These are phyloP conservation scores for Cymbidium sinense DNA, from an alignment of 106 monocot genomes.

Conservation along the genomic window DNA sequence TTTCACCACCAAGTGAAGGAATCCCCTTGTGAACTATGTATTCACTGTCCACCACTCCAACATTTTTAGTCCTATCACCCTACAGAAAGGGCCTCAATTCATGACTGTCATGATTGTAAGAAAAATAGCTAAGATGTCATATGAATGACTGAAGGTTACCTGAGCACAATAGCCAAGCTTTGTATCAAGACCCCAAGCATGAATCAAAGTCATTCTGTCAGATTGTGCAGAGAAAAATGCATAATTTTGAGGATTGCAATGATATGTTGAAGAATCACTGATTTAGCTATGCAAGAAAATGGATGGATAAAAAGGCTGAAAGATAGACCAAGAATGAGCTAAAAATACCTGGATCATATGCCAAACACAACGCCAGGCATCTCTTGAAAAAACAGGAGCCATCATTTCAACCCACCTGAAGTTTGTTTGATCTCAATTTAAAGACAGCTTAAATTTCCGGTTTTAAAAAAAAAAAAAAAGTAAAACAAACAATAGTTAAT, in stretches of 20 bases:
- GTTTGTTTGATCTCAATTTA: background rate
- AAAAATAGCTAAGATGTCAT: constrained; percentile 1
- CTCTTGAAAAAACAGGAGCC: constrained; percentile 73
- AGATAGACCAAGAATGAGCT: background rate
- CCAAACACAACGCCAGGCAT: constrained; percentile 74
- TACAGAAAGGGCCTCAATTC: constrained; percentile 14
- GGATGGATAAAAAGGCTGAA: background rate
- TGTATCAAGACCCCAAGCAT: constrained; percentile 87
- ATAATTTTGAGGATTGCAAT: background rate
- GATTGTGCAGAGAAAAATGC: background rate
- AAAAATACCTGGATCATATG: constrained; percentile 58
- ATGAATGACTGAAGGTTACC: constrained; percentile 27
- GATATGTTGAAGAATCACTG: background rate
- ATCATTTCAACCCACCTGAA: constrained; percentile 77
- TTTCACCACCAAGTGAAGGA: constrained; percentile 45
- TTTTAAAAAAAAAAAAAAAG: background rate
- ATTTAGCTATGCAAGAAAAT: background rate
- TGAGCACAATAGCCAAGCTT: constrained; percentile 86
- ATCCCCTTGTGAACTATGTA: constrained; percentile 59
- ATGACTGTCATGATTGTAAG: background rate
- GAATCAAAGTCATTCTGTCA: constrained; percentile 84
- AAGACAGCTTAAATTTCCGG: background rate
- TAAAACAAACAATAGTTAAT: background rate
- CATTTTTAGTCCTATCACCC: constrained; percentile 49
- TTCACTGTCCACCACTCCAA: constrained; percentile 64